Conservation (phyloP, 257 asterid genomes). For the Datura wrightii region DNA sequence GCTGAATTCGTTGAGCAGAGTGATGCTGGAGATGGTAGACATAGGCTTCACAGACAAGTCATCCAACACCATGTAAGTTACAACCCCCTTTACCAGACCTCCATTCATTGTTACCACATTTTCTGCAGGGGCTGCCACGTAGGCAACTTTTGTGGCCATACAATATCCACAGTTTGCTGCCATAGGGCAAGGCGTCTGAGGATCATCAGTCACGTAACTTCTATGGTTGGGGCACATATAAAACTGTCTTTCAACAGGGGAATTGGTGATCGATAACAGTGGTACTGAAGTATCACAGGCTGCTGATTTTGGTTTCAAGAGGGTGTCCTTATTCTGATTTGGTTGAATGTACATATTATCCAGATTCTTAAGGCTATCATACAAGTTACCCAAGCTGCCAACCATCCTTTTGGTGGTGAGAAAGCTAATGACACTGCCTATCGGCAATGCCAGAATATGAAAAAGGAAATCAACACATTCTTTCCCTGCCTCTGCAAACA, state of each 20-base stretch:
- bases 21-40: slow-evolving; percentile 44
- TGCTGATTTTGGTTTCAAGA: not conserved
- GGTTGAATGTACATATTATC: not conserved
- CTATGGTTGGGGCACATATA: rapidly evolving
- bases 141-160: not conserved
- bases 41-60: slow-evolving; percentile 41
- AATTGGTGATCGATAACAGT: not conserved
- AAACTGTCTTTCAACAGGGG: not conserved
- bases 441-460: slow-evolving; percentile 12
- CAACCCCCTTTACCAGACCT: slow-evolving; percentile 5
- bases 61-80: slow-evolving; percentile 50
- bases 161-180: rapidly evolving
- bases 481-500: not conserved
- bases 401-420: not conserved
- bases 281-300: not conserved
- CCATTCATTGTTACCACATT: not conserved
- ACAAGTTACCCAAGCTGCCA: slow-evolving; percentile 13
- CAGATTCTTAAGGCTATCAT: not conserved
- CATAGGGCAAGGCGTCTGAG: rapidly evolving
- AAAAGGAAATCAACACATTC: slow-evolving; percentile 17
- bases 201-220: not conserved
- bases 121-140: not conserved
- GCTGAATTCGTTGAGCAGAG: slow-evolving; percentile 38
- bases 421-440: not conserved
- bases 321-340: not conserved